These are phyloP conservation scores for Dendrothele bispora DNA, from an alignment of 768 basidiomycete species.

Conservation along the genomic window DNA sequence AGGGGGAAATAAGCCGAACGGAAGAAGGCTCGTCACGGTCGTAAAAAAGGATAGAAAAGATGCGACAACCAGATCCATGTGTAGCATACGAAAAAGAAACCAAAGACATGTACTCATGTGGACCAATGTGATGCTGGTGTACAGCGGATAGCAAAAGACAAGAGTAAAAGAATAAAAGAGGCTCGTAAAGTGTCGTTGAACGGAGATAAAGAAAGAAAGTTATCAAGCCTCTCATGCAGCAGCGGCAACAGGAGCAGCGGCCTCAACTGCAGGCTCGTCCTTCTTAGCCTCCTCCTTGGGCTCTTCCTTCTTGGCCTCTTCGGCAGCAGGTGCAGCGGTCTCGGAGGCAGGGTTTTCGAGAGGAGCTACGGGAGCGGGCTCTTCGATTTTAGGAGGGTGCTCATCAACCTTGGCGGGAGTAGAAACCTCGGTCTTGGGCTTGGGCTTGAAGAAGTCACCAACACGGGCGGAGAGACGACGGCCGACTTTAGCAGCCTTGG, in stretches of 20 bases:
- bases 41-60: conserved; percentile 50
- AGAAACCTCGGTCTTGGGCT: conserved; percentile 61
- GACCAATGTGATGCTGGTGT: conserved; percentile 37
- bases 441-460: conserved; percentile 79
- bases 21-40: conserved; percentile 64
- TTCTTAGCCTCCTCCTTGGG: conserved; percentile 26
- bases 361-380: conserved; percentile 79
- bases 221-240: conserved; percentile 68
- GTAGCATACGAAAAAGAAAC: conserved; percentile 40
- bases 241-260: conserved; percentile 72
- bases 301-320: conserved; percentile 27
- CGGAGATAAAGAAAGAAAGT: conserved; percentile 26
- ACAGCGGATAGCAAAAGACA: conserved; percentile 35
- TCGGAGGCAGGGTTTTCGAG: conserved; percentile 75
- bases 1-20: conserved; percentile 69
- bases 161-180: conserved; percentile 28
- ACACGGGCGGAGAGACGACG: conserved; percentile 87
- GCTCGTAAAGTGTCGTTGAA: conserved; percentile 48
- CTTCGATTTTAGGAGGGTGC: conserved; percentile 86
- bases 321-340: conserved; percentile 30
- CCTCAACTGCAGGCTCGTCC: conserved; percentile 43
- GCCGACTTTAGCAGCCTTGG: conserved; percentile 61
- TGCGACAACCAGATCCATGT: conserved; percentile 58
- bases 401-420: conserved; percentile 84
- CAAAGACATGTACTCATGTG: conserved; percentile 31